Evolutionary conservation across 352 stramenopile genomes (phyloP).

Genomic region (Globisporangium alternatum): DNA sequence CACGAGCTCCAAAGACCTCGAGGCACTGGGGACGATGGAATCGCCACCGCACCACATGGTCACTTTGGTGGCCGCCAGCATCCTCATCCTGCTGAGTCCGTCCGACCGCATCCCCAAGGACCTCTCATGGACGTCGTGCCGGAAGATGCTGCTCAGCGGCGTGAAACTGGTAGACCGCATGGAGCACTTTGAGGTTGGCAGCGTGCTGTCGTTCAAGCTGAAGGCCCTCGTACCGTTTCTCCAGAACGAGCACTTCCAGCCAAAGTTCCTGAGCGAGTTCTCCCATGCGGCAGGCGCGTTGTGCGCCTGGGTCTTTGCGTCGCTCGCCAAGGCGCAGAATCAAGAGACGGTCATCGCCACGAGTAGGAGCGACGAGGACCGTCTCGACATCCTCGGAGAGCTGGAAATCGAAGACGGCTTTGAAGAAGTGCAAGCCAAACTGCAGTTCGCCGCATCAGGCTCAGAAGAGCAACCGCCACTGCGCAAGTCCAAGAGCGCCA

Average conservation of each 20-base stretch:
- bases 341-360: conserved; percentile 24
- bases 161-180: conserved; percentile 48
- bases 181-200: conserved; percentile 31
- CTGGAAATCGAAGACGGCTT: conserved; percentile 52
- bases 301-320: conserved; percentile 64
- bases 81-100: conserved; percentile 72
- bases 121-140: conserved; percentile 58
- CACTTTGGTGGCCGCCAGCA: conserved; percentile 50
- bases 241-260: conserved; percentile 72
- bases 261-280: conserved; percentile 49
- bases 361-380: conserved; percentile 42
- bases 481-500: conserved; percentile 29
- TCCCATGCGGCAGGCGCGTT: conserved; percentile 48
- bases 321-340: conserved; percentile 33
- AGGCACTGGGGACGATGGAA: conserved; percentile 40
- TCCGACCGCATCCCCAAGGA: conserved; percentile 70
- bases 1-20: conserved; percentile 41
- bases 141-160: conserved; percentile 61
- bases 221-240: conserved; percentile 68
- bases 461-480: conserved; percentile 2
- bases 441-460: conserved; percentile 12
- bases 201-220: conserved; percentile 66
- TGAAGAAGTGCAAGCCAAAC: conserved; percentile 15
- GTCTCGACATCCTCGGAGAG: conserved; percentile 46
- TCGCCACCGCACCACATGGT: conserved; percentile 58